phyloP scores from a whole-genome alignment of 2,329 filamentous ascomycete species.

The Epichloe coenophiala region DNA sequence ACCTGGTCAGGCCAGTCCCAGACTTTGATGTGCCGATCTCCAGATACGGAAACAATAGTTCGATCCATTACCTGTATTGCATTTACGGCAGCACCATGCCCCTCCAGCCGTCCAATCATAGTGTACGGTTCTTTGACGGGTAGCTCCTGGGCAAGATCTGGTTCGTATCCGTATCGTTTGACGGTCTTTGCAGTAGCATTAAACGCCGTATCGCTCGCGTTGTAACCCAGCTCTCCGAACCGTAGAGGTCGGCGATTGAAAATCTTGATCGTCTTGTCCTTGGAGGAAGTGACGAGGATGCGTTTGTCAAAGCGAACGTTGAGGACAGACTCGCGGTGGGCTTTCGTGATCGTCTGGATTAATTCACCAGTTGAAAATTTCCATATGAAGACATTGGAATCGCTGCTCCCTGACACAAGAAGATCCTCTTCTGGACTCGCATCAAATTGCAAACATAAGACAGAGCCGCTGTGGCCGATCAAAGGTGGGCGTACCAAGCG shows the following conservation, averaged over 20 bases:
- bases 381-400: conserved; percentile 85
- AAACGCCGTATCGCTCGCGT: conserved; percentile 22
- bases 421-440: conserved; percentile 75
- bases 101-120: conserved; percentile 65
- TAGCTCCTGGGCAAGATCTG: conserved; percentile 30
- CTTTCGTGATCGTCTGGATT: conserved; percentile 59
- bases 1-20: conserved; percentile 79
- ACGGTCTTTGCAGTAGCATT: conserved; percentile 39
- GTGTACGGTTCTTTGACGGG: conserved; percentile 52
- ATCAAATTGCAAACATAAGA: conserved; percentile 91
- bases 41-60: conserved; percentile 87
- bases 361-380: conserved; percentile 80
- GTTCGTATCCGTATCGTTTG: conserved; percentile 41
- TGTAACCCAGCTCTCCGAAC: conserved; percentile 45
- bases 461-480: conserved; percentile 67
- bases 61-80: conserved; percentile 80
- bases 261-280: conserved; percentile 92
- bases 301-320: conserved; percentile 87
- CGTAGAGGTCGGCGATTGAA: conserved; percentile 70
- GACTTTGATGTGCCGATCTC: conserved; percentile 84
- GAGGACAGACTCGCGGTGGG: conserved; percentile 81
- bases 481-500: conserved; percentile 65
- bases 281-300: conserved; percentile 90
- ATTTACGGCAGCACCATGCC: conserved; percentile 86
- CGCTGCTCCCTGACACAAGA: conserved; percentile 90